Evolutionary conservation across 305 asterid genomes (phyloP), one percentile per base, ranked within the genome.

Genomic region (Vinca major): DNA sequence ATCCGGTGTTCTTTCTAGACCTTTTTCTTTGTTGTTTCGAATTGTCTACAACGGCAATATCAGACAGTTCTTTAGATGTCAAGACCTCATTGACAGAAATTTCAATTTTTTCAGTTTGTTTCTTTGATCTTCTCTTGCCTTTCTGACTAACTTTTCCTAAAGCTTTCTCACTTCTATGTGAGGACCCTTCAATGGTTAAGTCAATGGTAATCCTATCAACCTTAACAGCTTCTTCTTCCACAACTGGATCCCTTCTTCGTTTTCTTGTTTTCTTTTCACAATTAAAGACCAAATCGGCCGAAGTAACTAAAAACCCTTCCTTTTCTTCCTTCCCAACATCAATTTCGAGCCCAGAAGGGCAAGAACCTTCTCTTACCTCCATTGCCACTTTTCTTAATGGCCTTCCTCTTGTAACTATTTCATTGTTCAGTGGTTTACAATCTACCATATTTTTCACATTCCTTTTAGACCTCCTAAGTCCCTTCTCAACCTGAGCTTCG

Each of bases 401-500:
- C 40, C 57, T 73, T 55, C 55, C 73, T 14, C 26, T 40, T 36
- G 52, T 66, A 43, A 49, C 71, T 6, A 44, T 68, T 67, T 63
- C 74, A 49, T 54, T 49, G 61, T 12, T 53, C 33, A 47, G 13
- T 20, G 49, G 36, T 19, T 67, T 74, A 61, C 73, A 73, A 20
- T 64, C 74, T 50, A 51, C 82, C 70, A 47, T 69, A 72, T 47
- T 45, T 39, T 39, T 72, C 17, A 53, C 78, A 55, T 77, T 80
- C 81, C 88, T 77, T 44, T 65, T 80, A 12, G 91, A 76, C 77
- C 85, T 77, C 74, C 85, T 78, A 60, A 74, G 61, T 26, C 13
- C 75, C 44, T 56, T 26, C 39, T 74, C 48, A 0, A 44, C 43
- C 52, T 14, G 51, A n/a, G 44, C 58, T 39, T 43, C 36, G 26